These are phyloP conservation scores for Medicago arabica DNA, from an alignment of 306 rosid species.

Conservation along the genomic window DNA sequence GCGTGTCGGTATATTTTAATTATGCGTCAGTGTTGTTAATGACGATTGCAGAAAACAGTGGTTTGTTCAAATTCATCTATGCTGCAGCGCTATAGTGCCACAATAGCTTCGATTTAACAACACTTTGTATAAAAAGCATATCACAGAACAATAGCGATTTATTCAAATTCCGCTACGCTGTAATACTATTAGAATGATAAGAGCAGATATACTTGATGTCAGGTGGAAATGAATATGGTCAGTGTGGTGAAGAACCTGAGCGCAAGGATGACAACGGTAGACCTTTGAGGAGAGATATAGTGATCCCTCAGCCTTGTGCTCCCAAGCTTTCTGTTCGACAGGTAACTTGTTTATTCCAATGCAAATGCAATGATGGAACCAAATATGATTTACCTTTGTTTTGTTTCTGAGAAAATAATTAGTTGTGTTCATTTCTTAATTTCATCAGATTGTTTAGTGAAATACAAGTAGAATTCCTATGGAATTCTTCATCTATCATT, in stretches of 20 bases:
- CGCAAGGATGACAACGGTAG: slow-evolving; percentile 83
- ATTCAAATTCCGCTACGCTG: too few species aligned
- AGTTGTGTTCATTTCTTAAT: background rate
- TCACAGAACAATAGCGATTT: too few species aligned
- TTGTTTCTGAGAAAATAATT: background rate
- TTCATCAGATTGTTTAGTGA: background rate
- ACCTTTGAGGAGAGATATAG: slow-evolving; percentile 88
- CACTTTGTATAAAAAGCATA: too few species aligned
- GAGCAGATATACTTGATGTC: slow-evolving; percentile 41
- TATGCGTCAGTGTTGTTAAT: background rate
- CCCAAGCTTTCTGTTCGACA: slow-evolving; percentile 83
- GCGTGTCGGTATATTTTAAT: background rate
- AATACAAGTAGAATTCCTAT: background rate
- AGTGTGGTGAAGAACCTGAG: slow-evolving; percentile 98
- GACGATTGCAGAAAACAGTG: too few species aligned
- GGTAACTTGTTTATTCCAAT: slow-evolving; percentile 49
- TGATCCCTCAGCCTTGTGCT: slow-evolving; percentile 95
- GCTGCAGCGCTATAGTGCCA: too few species aligned
- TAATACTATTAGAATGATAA: slow-evolving; percentile 16
- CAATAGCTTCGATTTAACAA: too few species aligned
- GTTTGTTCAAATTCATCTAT: too few species aligned
- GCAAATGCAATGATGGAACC: slow-evolving; percentile 5
- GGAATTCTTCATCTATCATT: background rate
- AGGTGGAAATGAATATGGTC: slow-evolving; percentile 99
- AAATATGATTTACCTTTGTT: slow-evolving; percentile 5